Evolutionary conservation across 1,284 basidiomycete genomes (phyloP), one percentile per base, ranked within the genome.

Genomic region (Tilletia caries): DNA sequence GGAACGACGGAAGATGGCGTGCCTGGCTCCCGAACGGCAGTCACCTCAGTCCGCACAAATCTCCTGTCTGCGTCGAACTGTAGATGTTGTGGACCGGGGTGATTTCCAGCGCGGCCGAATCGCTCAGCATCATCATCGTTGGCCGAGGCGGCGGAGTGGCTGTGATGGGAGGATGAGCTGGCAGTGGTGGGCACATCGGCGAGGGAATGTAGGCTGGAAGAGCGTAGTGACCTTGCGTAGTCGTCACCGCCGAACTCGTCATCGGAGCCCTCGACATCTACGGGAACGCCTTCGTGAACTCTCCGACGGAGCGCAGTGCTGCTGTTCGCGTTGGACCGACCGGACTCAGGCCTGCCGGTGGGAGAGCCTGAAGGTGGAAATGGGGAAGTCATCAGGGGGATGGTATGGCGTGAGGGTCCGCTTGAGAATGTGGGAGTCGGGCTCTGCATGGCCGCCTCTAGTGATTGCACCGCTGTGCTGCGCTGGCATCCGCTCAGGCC

Each of bases 201-300:
- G 2, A 29, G 58, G 58, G 32, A 13, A 18, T 13, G 58, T 4
- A 62, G 29, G 29, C 34, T 62, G 58, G 58, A 62, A 18, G 58
- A 62, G 12, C 58, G 29, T 3, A 62, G 29, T 25, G 58, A 62
- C 15, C 58, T 25, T 3, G 58, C 58, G 32, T 62, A 62, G 32
- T 33, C 29, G 13, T 62, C 58, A 18, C 58, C 58, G 13, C 58
- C 58, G n/a, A 62, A 62, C 58, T 62, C 58, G 32, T 62, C 58
- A 23, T 62, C 58, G 27, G 58, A 62, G 58, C 58, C 58, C 33
- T 62, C 58, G 27, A 62, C 58, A 18, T 62, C 58, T 12, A 62
- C 29, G 58, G 58, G 58, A 1, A 62, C 58, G 32, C 58, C 58
- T 15, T 62, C 32, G 58, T 62, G 58, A 13, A 62, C 48, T 25